Base-by-base conservation (phyloP, 2,329 filamentous ascomycete species). In the Fusarium bulbicola region DNA sequence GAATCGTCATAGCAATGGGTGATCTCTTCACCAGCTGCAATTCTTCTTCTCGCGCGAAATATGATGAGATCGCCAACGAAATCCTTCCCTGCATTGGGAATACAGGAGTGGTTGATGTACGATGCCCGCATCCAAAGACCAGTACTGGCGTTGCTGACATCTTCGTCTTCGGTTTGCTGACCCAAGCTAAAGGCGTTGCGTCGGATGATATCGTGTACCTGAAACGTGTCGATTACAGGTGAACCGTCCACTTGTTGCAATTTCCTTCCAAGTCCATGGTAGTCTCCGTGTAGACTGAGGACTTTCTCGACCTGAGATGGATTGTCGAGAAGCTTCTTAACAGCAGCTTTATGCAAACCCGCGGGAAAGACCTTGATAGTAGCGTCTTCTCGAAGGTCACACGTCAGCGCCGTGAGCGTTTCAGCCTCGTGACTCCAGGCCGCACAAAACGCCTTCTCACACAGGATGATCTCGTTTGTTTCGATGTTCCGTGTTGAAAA, bases 21-120 rank as follows among this genome's bases (percentile, higher is more conserved):
- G 8, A 83, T 74, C 58, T 83, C 81, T n/a, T 82, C 80, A 11
- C 81, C 81, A 7, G 63, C 54, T 3, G 50, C 30, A 42, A 84
- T 83, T n/a, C 61, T 42, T 8, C 77, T 74, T 2, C 65, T 77
- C 5, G 84, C 82, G 10, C 82, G 82, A 14, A 86, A 60, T 8
- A 85, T 71, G 59, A 84, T 79, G 7, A 84, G 60, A 64, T 84
- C 84, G 28, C 84, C 84, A 11, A 84, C 74, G 52, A 80, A 84
- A 5, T 81, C 77, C 34, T 81, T 82, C 47, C 76, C 76, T 0
- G 75, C 65, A 63, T 84, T 85, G 37, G 79, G 59, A 4, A 80
- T 54, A 62, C 84, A 86, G 0, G 82, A 83, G 66, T 86, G 84
- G 52, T 86, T 86, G 64, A 84, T 81, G 63, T 83, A 83, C 0